Base-by-base conservation (phyloP, 192 early-diverging fungal genomes). In the Coemansia sp. region DNA sequence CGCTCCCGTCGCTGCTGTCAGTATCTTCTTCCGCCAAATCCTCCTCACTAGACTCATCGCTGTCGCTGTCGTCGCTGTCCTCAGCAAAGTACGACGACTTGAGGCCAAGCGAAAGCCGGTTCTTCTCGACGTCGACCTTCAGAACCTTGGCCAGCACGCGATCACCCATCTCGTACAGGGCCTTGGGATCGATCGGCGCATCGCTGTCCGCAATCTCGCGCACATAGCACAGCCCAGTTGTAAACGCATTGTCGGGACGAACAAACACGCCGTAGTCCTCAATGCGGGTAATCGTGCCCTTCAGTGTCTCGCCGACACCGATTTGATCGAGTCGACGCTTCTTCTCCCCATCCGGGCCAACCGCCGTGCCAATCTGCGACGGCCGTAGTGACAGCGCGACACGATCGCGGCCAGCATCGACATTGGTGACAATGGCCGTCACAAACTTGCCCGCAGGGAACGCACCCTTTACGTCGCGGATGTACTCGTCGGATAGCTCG, bases 151-250 rank as follows among this genome's bases (percentile, higher is more conserved):
- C 90, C 53, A 87, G 86, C 21, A 95, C 91, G 3, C 83, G 79
- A 59, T 95, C 91, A 26, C 93, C 93, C 17, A 90, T 71, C 50
- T 81, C 67, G 58, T 92, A 96, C 35, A 96, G 61, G 12, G 60
- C 35, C 53, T 82, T 81, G 11, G 81, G 79, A 20, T 92, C 76
- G 31, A 85, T 82, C 1, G 80, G 81, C 23, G 86, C 79, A n/a
- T 77, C 80, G 45, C 82, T 85, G 71, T 95, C 93, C 2, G 90
- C 87, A 46, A 92, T 84, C 78, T 94, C 84, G 27, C 85, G 84
- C 20, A 78, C 82, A 61, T 94, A 91, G 64, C 93, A 95, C 27
- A 95, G 79, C 49, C 93, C 93, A 38, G 80, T 86, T 20, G 94
- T 61, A 49, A 75, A 70, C 57, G 79, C 82, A 55, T 90, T 81